Evolutionary conservation across 2,329 filamentous ascomycete genomes (phyloP), one percentile per base, ranked within the genome.

Genomic region (Cytospora schulzeri): DNA sequence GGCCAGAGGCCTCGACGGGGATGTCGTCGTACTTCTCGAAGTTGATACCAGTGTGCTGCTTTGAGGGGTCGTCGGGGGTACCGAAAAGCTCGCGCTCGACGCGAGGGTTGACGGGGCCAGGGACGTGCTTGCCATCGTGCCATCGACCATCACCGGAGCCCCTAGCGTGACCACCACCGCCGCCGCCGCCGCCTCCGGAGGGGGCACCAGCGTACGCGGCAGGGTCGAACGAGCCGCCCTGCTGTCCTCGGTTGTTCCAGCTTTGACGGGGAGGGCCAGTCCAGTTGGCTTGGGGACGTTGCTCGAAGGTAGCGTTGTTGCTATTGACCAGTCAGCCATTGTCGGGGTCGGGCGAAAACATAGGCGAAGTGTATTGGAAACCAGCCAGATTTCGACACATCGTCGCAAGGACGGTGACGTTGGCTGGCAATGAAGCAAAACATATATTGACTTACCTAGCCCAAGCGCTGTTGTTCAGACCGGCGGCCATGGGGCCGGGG

Each of bases 1-100:
- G 89, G 67, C 95, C 95, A 66, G 94, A 97, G 69, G 95, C 95
- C 81, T 98, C 95, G 69, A 99, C 95, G 62, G 95, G 95, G 70
- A 99, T 99, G 79, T 99, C 95, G 76, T 99, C 95, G 81, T 99
- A 99, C 85, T 99, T 99, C 83, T 97, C 90, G 77, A 99, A 99
- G 87, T 99, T 99, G 90, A 99, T 98, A 80, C 95, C 95, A 38
- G 93, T 97, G 74, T 96, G 91, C 78, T 97, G 91, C 85, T 97
- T 98, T 70, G 90, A 88, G 68, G 94, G 92, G 75, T 98, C 95
- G 78, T 98, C 94, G 72, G 89, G 83, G 58, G 90, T 83, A 74
- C 95, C 95, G 77, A 97, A 99, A 60, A 99, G 90, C 76, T 99
- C 95, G 72, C 93, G 93, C 86, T 99, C 95, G 55, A 96, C 70